Conservation (phyloP, 139 green algal species). For the Chlorella sorokiniana region DNA sequence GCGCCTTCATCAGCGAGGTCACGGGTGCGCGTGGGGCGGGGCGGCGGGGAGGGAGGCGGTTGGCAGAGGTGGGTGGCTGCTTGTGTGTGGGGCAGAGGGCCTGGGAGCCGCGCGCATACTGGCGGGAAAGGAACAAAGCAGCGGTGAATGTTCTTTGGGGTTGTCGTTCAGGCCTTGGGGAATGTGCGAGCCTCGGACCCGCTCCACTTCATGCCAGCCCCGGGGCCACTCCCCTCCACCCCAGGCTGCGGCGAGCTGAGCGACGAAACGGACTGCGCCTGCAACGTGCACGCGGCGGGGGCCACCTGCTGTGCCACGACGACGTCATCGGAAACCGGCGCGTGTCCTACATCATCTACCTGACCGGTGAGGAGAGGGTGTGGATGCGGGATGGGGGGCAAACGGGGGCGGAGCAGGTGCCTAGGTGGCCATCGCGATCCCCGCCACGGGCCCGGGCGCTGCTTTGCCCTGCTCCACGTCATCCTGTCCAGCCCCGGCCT, state of each 20-base stretch:
- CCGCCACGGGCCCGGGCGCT: too few species aligned
- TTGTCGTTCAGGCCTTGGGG: too few species aligned
- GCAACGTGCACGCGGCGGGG: slow-evolving; percentile 83
- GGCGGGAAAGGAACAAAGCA: too few species aligned
- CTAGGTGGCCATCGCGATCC: too few species aligned
- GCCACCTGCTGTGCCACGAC: slow-evolving; percentile 87
- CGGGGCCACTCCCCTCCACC: not conserved
- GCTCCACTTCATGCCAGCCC: too few species aligned
- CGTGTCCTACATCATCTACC: slow-evolving; percentile 92
- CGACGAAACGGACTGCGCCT: slow-evolving; percentile 82
- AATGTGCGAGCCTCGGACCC: too few species aligned
- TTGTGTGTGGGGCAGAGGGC: too few species aligned
- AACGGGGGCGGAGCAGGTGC: too few species aligned
- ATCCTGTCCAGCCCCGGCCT: not conserved
- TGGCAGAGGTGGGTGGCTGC: too few species aligned
- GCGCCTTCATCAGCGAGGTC: slow-evolving; percentile 11
- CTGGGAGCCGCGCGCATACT: too few species aligned
- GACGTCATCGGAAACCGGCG: slow-evolving; percentile 88
- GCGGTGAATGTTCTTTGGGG: too few species aligned
- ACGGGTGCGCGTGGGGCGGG: not conserved
- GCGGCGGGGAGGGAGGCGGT: not conserved
- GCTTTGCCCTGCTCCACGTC: not conserved
- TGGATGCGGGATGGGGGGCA: not conserved
- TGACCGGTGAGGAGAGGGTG: slow-evolving; percentile 55
- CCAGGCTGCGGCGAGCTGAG: slow-evolving; percentile 70